Conservation (phyloP, 1,284 basidiomycete species). For the Neonothopanus nambi region DNA sequence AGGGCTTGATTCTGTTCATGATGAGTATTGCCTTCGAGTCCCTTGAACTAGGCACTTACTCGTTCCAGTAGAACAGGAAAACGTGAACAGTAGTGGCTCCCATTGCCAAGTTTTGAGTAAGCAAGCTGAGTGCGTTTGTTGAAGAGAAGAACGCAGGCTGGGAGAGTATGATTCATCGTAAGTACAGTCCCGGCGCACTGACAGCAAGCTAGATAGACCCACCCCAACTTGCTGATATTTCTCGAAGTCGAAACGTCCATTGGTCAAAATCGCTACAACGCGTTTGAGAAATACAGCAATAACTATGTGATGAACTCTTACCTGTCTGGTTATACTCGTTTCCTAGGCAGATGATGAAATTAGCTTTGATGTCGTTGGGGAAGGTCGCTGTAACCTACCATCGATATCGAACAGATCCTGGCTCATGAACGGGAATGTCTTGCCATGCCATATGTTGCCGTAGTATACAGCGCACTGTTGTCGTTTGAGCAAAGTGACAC, state of each 20-base stretch:
- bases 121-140: slow-evolving; percentile 18
- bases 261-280: slow-evolving; percentile 17
- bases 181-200: too few species aligned
- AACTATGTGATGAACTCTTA: too few species aligned
- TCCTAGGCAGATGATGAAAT: too few species aligned
- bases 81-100: slow-evolving; percentile 20
- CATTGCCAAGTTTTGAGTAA: slow-evolving; percentile 19
- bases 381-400: not conserved
- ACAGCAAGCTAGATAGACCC: too few species aligned
- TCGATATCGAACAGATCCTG: slow-evolving; percentile 11
- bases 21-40: too few species aligned
- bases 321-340: too few species aligned
- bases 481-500: too few species aligned
- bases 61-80: slow-evolving; percentile 15
- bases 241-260: slow-evolving; percentile 17
- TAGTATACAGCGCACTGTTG: slow-evolving; percentile 19
- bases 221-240: slow-evolving; percentile 19
- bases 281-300: too few species aligned
- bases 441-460: slow-evolving; percentile 20
- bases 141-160: slow-evolving; percentile 20
- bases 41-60: slow-evolving; percentile 8
- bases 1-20: too few species aligned
- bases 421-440: slow-evolving; percentile 19
- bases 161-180: too few species aligned
- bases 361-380: too few species aligned